Conservation (phyloP, 441 rosid species). For the Erysimum cheiri region DNA sequence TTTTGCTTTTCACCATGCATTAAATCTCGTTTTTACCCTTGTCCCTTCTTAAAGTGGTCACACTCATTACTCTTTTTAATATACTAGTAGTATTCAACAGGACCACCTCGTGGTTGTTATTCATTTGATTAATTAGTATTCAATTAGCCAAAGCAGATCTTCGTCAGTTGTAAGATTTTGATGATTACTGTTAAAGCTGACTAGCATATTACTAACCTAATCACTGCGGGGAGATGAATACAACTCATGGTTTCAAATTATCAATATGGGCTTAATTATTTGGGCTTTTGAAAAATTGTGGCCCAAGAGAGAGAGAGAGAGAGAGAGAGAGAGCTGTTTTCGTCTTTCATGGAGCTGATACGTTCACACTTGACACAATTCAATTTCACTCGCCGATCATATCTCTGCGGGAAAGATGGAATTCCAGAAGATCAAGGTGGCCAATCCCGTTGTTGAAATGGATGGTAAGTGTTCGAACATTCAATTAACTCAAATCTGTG, state of each 20-base stretch:
- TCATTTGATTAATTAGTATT: slow-evolving; percentile 16
- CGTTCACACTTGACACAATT: slow-evolving; percentile 14
- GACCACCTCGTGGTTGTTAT: slow-evolving; percentile 36
- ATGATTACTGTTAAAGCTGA: slow-evolving; percentile 39
- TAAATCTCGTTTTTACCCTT: slow-evolving; percentile 35
- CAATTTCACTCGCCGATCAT: not conserved
- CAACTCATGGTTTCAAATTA: not conserved
- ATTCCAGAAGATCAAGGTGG: slow-evolving; percentile 61
- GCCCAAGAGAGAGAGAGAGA: not conserved
- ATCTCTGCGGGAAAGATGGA: slow-evolving; percentile 44
- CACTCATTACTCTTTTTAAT: slow-evolving; percentile 35
- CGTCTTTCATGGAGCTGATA: not conserved
- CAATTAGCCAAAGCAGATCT: slow-evolving; percentile 39
- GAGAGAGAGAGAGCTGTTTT: too few relatives aligned
- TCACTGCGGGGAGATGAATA: slow-evolving; percentile 10
- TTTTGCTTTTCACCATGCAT: slow-evolving; percentile 46
- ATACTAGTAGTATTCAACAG: slow-evolving; percentile 22
- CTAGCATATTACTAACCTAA: not conserved
- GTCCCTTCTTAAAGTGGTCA: slow-evolving; percentile 33
- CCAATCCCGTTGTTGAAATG: slow-evolving; percentile 68
- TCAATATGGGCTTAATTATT: not conserved
- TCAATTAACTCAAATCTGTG: not conserved
- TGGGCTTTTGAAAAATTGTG: not conserved
- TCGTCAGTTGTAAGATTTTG: slow-evolving; percentile 34
- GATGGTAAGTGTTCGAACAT: slow-evolving; percentile 51